These are phyloP conservation scores for Pythium folliculosum DNA, from an alignment of 352 stramenopile genomes.

Conservation along the genomic window DNA sequence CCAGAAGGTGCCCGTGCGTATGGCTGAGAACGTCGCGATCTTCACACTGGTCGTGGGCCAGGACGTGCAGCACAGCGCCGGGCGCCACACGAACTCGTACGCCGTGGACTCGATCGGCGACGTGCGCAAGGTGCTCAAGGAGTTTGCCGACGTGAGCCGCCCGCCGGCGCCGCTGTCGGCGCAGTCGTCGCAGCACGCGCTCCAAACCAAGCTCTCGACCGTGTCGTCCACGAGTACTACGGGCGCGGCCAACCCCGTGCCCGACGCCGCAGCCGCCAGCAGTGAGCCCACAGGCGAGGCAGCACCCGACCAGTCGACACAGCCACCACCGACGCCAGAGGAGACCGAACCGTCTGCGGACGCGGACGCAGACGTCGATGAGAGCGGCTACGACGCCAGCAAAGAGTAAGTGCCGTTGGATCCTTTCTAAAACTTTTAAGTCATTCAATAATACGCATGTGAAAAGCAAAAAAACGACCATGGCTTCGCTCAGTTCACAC, in stretches of 20 bases:
- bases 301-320: too few species aligned
- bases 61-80: conserved; percentile 70
- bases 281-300: too few species aligned
- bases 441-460: too few species aligned
- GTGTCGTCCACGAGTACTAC: background rate
- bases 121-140: conserved; percentile 69
- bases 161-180: background rate
- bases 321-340: too few species aligned
- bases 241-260: too few species aligned
- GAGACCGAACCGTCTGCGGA: too few species aligned
- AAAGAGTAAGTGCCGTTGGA: background rate
- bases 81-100: conserved; percentile 53
- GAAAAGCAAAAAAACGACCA: too few species aligned
- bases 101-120: conserved; percentile 69
- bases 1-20: conserved; percentile 70
- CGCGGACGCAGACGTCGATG: background rate
- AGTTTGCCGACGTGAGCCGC: conserved; percentile 43
- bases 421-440: background rate
- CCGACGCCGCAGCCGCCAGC: too few species aligned
- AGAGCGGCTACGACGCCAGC: conserved; percentile 20
- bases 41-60: conserved; percentile 69
- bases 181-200: background rate
- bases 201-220: background rate
- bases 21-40: conserved; percentile 66
- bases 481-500: too few species aligned